Base-by-base conservation (phyloP, 2,329 filamentous ascomycete genomes). In the Colletotrichum sp. region DNA sequence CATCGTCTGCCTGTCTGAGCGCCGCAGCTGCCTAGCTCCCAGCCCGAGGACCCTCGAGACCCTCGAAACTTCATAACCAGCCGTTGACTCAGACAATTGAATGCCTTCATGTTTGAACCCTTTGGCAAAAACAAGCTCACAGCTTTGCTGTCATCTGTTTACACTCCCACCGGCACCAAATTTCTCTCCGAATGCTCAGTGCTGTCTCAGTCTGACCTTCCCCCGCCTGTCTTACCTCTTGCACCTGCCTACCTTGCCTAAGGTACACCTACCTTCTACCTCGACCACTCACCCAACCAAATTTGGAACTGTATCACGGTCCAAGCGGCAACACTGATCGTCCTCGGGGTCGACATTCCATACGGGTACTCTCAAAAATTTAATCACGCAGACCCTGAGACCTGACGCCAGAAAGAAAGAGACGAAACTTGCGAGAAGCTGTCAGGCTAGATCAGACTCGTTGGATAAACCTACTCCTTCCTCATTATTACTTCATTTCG, bases 11-110 rank as follows among this genome's bases (percentile, higher is more conserved):
- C 73, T 75, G 63, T 64, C 55, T 64, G 64, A 59, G 69, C 73
- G 64, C 73, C 26, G 63, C 59, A 72, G 73, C 48, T 74, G 74
- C 74, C 74, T 76, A 69, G 74, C 16, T 60, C 59, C 55, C 30
- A 18, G 24, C 30, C 69, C 63, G 43, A 55, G 55, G 36, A 63
- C 61, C 68, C 68, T 64, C 57, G 48, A 24, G 57, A 60, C 65
- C 64, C 70, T 68, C 69, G 14, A 36, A 8, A 32, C 57, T 32
- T 13, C 57, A 32, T 12, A n/a, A 60, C 28, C 57, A 7, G 43
- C 57, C 57, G 26, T 28, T 63, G 72, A 69, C 63, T 74, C 57
- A 61, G 57, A 60, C 55, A 52, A 52, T 52, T 65, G 30, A 57
- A 69, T 63, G 39, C 36, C 61, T 57, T 72, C 68, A 26, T 34